Evolutionary conservation across 768 basidiomycete genomes (phyloP), one percentile per base, ranked within the genome.

Genomic region (Leucosporidium creatinivorum): DNA sequence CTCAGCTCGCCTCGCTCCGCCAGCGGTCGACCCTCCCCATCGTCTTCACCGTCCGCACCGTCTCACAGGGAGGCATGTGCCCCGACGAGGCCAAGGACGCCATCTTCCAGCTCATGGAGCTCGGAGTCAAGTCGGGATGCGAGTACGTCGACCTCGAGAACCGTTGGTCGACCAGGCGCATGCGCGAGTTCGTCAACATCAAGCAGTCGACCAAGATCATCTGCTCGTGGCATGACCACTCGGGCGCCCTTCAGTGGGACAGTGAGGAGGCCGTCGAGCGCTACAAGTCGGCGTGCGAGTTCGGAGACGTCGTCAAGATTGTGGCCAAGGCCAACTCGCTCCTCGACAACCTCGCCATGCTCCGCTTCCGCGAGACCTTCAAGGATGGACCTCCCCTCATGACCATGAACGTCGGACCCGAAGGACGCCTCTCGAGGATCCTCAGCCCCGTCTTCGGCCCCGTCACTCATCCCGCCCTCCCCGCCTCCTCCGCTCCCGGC

Each of bases 171-270:
- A 82, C 85, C 69, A 81, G 83, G 58, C 75, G 81, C 58, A 84
- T 93, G 65, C 81, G 81, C 36, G 82, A 84, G 4, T 79, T 97
- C 54, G 78, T 81, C 31, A 74, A 80, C 18, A 81, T 80, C 62
- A 94, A 92, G 77, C 86, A 89, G 0, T 74, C 79, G 50, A 88
- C 92, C 0, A 83, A 87, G 72, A 84, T 97, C 75, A 87, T 99
- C 65, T 89, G 91, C 0, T 96, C 93, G 9, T 96, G 88, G 86
- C 94, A 97, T 76, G 93, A 99, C 74, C 93, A 89, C 87, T 86
- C 85, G 54, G 93, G 94, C 4, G 81, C 81, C 18, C 82, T 93
- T 80, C 83, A 84, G 72, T 99, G 94, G 94, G 83, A 85, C 70
- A 82, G 87, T 23, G 78, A 83, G 8, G 77, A 81, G 30, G 85